phyloP scores from a whole-genome alignment of 2,329 filamentous ascomycete genomes.

The Coniochaeta prunicola region DNA sequence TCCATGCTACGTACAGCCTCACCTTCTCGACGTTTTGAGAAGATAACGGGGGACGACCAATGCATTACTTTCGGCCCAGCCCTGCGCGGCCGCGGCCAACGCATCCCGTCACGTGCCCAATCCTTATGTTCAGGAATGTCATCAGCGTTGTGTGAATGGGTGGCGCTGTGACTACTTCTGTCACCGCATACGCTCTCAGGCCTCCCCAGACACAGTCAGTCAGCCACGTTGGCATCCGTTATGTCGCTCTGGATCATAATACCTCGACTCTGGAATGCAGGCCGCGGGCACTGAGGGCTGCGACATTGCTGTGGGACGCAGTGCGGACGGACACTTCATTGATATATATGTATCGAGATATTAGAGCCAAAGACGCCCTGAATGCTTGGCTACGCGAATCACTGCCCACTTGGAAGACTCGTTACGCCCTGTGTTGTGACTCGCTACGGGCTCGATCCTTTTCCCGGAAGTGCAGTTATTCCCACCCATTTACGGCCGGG shows the following conservation, averaged over 20 bases:
- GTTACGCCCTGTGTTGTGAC: background rate
- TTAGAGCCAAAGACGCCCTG: no score
- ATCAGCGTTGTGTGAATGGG: background rate
- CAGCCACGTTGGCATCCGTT: background rate
- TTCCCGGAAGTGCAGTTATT: background rate
- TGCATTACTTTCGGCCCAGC: no score
- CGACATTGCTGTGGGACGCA: no score
- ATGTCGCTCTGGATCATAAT: background rate
- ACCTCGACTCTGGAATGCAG: background rate
- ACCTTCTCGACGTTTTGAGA: no score
- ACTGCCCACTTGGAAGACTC: background rate
- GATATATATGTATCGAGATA: no score
- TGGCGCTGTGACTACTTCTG: background rate
- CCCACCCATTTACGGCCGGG: no score
- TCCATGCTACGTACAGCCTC: no score
- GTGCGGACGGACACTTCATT: no score
- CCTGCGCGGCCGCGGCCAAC: no score
- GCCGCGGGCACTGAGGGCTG: no score
- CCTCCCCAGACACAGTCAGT: background rate
- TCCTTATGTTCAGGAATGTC: background rate
- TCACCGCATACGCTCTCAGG: background rate
- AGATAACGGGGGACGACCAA: no score
- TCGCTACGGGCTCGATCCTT: background rate
- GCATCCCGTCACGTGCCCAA: background rate
- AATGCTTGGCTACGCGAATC: background rate